Base-by-base conservation (phyloP, 495 filamentous ascomycete genomes). In the Patellaria atrata region DNA sequence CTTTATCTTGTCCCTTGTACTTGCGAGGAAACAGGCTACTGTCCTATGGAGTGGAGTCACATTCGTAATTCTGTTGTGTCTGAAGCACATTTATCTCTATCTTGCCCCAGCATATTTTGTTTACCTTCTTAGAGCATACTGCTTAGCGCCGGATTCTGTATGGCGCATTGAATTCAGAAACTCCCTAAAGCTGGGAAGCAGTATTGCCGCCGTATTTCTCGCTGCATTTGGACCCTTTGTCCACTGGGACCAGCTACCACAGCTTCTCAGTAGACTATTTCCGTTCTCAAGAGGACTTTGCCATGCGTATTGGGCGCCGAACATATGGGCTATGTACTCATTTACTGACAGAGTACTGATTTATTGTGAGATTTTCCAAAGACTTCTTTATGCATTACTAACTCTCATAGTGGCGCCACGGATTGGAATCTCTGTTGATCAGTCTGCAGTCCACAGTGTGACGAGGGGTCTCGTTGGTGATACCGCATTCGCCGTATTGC, bases 41-140 rank as follows among this genome's bases (percentile, higher is more conserved):
- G 62, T 86, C 9, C 73, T 96, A 6, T 56, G 59, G 27, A 85
- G 83, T 31, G 87, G 83, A 1, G 62, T 92, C 3, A 47, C 82
- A 1, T 97, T 97, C 45, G 86, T 86, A 3, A 64, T 64, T 2
- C 63, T 97, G 5, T 57, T 97, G 37, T 94, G 86, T 65, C 67
- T 94, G 52, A 97, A 97, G 58, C 89, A 97, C 54, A 97, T 97
- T 25, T 94, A 96, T 56, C 79, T 94, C 21, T 97, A 97, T 52
- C 73, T 97, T 2, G 82, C 89, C 1, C 84, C 91, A 12, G 89
- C 89, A 15, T 97, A 93, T 64, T 94, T 97, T 47, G 82, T 94
- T 35, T 94, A 73, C 56, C 67, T 97, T 12, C 68, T 94, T 8
- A 68, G 89, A 43, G 70, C 65, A 1, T 94, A 94, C 59, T 96